Evolutionary conservation across 345 rosid genomes (phyloP).

Genomic region (Linum tenue): DNA sequence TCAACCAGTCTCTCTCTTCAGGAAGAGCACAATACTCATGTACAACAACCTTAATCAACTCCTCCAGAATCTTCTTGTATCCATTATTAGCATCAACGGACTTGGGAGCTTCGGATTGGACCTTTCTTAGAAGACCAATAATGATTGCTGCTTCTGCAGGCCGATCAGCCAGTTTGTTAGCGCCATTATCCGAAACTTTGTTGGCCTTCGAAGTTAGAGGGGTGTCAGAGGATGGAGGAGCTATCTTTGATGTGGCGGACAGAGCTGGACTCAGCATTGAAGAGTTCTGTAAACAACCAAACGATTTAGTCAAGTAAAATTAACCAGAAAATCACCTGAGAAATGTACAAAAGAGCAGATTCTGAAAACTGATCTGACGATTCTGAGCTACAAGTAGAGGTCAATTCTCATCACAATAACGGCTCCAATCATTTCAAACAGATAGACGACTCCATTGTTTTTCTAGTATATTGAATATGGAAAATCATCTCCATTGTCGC

Average conservation of each 20-base stretch:
- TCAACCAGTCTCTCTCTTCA: constrained; percentile 17
- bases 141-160: constrained; percentile 20
- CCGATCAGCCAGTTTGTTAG: constrained; percentile 2
- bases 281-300: constrained; percentile 13
- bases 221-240: neutral
- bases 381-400: neutral
- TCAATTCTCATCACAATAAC: neutral
- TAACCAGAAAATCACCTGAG: neutral
- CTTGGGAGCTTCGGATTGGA: constrained; percentile 17
- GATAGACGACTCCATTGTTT: neutral
- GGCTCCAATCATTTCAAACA: neutral
- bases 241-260: constrained; percentile 10
- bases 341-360: neutral
- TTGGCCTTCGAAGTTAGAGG: constrained; percentile 14
- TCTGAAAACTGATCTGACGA: neutral
- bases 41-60: constrained; percentile 15
- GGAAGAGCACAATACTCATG: constrained; percentile 20
- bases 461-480: too few species aligned
- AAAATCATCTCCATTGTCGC: neutral
- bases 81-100: constrained; percentile 17
- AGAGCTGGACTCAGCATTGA: constrained; percentile 1
- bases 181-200: neutral
- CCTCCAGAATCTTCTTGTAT: constrained; percentile 30
- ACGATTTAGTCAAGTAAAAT: too few species aligned
- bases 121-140: constrained; percentile 20